Evolutionary conservation across 169 alveolate species (phyloP).

Genomic region (Eimeria praecox): DNA sequence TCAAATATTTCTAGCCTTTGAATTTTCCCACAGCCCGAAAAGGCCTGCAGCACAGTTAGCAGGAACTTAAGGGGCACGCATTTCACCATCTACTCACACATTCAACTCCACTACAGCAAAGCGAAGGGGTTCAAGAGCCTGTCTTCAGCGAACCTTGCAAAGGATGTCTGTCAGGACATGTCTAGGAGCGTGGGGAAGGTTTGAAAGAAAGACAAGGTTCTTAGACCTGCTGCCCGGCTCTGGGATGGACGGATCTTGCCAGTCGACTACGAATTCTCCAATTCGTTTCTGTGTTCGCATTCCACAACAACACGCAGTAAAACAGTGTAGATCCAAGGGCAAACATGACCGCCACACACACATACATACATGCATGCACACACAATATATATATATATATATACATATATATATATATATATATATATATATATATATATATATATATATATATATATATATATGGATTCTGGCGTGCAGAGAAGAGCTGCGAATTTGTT

Average conservation of each 20-base stretch:
- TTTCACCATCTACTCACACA: not conserved
- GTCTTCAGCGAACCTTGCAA: constrained; percentile 32
- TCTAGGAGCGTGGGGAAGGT: constrained; percentile 78
- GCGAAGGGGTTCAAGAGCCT: not conserved
- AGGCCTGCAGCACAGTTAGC: constrained; percentile 55
- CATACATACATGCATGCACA: no score
- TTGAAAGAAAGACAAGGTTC: constrained; percentile 79
- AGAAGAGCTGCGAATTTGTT: no score
- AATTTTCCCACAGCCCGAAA: constrained; percentile 80
- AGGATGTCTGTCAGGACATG: constrained; percentile 48
- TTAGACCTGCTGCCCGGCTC: constrained; percentile 68
- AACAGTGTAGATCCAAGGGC: no score
- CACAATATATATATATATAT: no score
- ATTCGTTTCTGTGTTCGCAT: constrained; percentile 70
- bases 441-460: no score
- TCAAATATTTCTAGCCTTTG: constrained; percentile 72
- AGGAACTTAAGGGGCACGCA: not conserved
- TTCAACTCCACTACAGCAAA: not conserved
- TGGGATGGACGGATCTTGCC: constrained; percentile 74
- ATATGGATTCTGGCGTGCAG: no score
- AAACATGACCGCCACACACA: no score
- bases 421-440: no score
- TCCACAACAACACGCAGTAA: not conserved
- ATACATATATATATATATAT: no score
- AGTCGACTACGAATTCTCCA: constrained; percentile 76